phyloP scores from a whole-genome alignment of 208 protist species.

The Leptomonas seymouri region DNA sequence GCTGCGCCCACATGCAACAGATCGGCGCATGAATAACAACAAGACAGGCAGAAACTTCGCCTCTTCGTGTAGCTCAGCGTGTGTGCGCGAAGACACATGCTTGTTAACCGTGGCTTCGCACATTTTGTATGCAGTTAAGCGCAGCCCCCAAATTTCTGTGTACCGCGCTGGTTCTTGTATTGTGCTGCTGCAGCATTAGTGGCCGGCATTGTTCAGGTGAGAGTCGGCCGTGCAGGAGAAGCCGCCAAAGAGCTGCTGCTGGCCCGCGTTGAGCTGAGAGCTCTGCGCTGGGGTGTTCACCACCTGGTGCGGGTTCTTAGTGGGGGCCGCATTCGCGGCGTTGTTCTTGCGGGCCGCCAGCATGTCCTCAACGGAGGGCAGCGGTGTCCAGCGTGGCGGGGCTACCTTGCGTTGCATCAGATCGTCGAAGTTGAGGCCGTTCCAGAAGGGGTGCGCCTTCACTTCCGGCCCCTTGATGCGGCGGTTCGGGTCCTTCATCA shows the following conservation, averaged over 20 bases:
- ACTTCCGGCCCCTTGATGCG: conserved; percentile 90
- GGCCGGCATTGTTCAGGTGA: conserved; percentile 56
- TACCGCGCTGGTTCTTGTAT: background rate
- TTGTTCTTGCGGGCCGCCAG: conserved; percentile 54
- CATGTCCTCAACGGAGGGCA: conserved; percentile 84
- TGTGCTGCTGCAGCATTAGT: conserved; percentile 4
- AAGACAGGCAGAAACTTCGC: too few relatives aligned
- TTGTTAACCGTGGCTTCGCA: too few relatives aligned
- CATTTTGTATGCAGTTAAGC: background rate
- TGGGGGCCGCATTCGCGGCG: conserved; percentile 18
- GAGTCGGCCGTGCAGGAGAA: conserved; percentile 92
- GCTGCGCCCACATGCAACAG: too few relatives aligned
- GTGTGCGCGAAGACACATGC: too few relatives aligned
- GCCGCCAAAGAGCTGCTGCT: conserved; percentile 91
- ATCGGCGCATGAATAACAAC: too few relatives aligned
- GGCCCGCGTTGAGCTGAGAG: conserved; percentile 76
- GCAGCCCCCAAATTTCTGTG: too few relatives aligned
- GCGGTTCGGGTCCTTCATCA: conserved; percentile 88
- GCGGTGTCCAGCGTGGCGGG: conserved; percentile 85
- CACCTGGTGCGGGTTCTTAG: conserved; percentile 72
- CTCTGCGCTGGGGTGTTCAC: conserved; percentile 88
- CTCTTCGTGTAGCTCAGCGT: too few relatives aligned
- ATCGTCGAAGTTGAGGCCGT: conserved; percentile 90
- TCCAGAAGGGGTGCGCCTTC: conserved; percentile 91
- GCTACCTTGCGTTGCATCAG: conserved; percentile 84